A percentile compares a stretch with the other conserved stretches of the same genome.
Conservation (phyloP, 1,139 yeast genomes). For the Insectozyma bohioensis region DNA sequence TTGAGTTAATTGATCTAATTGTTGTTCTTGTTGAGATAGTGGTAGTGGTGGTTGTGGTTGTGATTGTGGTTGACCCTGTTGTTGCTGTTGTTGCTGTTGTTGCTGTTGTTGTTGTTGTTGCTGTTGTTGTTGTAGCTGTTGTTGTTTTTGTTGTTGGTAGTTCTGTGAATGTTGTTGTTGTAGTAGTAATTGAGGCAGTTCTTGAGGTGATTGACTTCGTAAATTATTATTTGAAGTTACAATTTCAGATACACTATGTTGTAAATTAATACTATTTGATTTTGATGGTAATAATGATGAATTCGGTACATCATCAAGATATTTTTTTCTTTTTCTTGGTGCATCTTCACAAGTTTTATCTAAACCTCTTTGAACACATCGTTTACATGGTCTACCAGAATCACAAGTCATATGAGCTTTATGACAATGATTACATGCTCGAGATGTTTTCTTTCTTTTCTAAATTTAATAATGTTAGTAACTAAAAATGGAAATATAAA, state of each 20-base stretch:
- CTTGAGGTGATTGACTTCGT: too few relatives aligned
- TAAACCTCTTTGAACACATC: conserved; percentile 74
- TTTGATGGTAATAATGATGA: conserved; percentile 5
- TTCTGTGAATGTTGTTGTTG: conserved; percentile 1
- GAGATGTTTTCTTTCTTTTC: conserved; percentile 59
- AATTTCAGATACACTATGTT: too few relatives aligned
- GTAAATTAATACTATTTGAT: too few relatives aligned
- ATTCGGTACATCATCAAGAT: conserved; percentile 58
- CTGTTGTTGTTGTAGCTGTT: not conserved
- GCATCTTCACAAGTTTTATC: conserved; percentile 83
- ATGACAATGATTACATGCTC: conserved; percentile 88
- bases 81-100: too few relatives aligned
- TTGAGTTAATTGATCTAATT: not conserved
- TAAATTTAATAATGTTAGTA: conserved; percentile 12
- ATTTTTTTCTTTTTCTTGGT: conserved; percentile 82
- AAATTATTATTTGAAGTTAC: too few relatives aligned
- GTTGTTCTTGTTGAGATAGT: conserved; percentile 2
- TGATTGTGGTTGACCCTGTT: not conserved
- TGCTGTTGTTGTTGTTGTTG: conserved; percentile 4
- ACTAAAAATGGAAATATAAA: not conserved
- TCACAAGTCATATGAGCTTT: conserved; percentile 89
- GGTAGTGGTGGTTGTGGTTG: conserved; percentile 1
- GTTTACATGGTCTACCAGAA: conserved; percentile 71
- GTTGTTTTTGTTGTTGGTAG: not conserved
- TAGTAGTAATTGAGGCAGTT: conserved; percentile 4